Evolutionary conservation across 805 yeast genomes (phyloP), one percentile per base, ranked within the genome.

Genomic region (Spathaspora sp.): DNA sequence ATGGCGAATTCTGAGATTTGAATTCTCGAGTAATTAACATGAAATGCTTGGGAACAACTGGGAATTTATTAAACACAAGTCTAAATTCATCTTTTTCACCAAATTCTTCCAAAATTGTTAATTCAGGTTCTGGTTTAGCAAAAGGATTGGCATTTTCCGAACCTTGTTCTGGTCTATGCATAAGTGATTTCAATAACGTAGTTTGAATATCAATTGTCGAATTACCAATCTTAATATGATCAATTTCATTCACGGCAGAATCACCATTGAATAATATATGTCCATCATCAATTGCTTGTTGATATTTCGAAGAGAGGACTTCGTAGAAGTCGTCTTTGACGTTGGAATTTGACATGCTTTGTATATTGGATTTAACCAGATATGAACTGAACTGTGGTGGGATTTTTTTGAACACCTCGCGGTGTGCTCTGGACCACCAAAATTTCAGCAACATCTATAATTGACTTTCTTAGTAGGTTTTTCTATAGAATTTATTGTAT

Each of bases 11-110:
- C 67, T 93, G 98, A 1, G 86, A 74, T 56, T 81, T 80, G 67
- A 85, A 88, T 49, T 82, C 78, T 55, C 82, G 87, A 1, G 98
- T 90, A 8, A 92, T 84, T 49, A 91, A 61, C 70, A 94, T 72
- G 50, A 89, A 79, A 66, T 93, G 99, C 60, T 84, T 80, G 44
- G 88, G 82, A 4, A 86, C 80, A 39, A 92, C 85, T 9, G 97
- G 96, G 67, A 80, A 94, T 67, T 93, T 94, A 75, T 93, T 93
- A 58, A 90, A 78, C 5, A 93, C 81, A 32, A 93, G 67, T 56
- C 83, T 75, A 50, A 72, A 72, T 46, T 72, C 76, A 61, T 86
- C 81, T 28, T 80, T 70, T 3, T 72, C 75, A 10, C 81, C 80
- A 52, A 79, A 76, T 45, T 76, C 76, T 9, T 77, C 76, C 23